A percentile compares a stretch with the other conserved stretches of the same genome.
Evolutionary conservation across 495 filamentous ascomycete species (phyloP).

Genomic region (Zalerion maritima): DNA sequence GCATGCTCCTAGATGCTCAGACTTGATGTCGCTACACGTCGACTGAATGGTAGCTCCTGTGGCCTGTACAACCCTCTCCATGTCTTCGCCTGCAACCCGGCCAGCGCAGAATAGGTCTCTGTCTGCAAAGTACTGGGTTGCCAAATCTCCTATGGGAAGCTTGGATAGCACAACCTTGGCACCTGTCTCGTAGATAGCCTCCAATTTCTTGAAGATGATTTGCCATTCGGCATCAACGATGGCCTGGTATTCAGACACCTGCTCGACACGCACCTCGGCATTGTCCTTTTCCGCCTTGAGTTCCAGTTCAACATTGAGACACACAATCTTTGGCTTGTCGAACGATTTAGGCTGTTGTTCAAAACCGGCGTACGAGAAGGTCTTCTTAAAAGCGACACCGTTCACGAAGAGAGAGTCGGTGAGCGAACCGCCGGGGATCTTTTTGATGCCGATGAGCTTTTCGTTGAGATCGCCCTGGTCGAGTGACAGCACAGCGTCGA

Average conservation of each 20-base stretch:
- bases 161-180: constrained; percentile 96
- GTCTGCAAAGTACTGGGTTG: constrained; percentile 96
- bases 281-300: constrained; percentile 99
- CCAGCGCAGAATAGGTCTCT: constrained; percentile 97
- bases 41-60: constrained; percentile 86
- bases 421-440: constrained; percentile 89
- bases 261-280: constrained; percentile 92
- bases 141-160: constrained; percentile 91
- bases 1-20: constrained; percentile 83
- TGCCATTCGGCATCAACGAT: constrained; percentile 99
- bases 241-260: constrained; percentile 97
- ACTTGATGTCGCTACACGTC: constrained; percentile 88
- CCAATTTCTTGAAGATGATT: constrained; percentile 98
- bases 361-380: constrained; percentile 96
- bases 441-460: constrained; percentile 95
- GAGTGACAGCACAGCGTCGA: constrained; percentile 90
- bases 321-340: constrained; percentile 83
- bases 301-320: constrained; percentile 93
- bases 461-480: constrained; percentile 97
- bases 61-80: constrained; percentile 91
- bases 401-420: constrained; percentile 96
- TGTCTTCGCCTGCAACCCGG: constrained; percentile 80
- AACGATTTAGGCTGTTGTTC: constrained; percentile 98
- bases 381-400: constrained; percentile 99
- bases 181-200: constrained; percentile 80